Percentiles rank a stretch among this genome's conserved stretches.
Evolutionary conservation across 495 filamentous ascomycete species (phyloP).

Genomic region (Aspergillus egyptiacus): DNA sequence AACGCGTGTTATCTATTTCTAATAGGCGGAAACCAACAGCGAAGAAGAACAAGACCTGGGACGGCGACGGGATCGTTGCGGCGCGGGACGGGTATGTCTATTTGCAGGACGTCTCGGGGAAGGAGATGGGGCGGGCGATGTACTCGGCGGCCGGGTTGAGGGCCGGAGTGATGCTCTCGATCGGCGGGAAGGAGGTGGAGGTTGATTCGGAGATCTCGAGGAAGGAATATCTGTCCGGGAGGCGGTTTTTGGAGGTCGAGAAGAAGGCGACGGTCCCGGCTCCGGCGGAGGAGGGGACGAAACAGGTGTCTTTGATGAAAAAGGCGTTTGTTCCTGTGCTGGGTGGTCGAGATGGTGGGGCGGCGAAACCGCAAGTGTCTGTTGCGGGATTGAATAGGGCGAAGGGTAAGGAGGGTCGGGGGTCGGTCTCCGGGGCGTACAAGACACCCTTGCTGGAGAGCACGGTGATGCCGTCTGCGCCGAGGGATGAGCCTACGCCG

Average conservation of each 20-base stretch:
- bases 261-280: constrained; percentile 17
- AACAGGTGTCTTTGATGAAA: constrained; percentile 10
- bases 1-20: too few species aligned
- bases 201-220: constrained; percentile 60
- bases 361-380: not conserved
- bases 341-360: constrained; percentile 4
- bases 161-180: constrained; percentile 55
- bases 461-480: constrained; percentile 44
- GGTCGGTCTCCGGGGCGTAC: constrained; percentile 38
- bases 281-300: constrained; percentile 14
- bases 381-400: not conserved
- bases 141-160: constrained; percentile 47
- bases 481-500: constrained; percentile 43
- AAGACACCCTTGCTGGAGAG: constrained; percentile 57
- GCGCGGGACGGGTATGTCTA: constrained; percentile 52
- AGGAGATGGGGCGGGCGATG: constrained; percentile 58
- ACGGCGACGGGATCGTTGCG: constrained; percentile 70
- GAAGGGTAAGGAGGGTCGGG: constrained; percentile 9
- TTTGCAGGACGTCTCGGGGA: constrained; percentile 60
- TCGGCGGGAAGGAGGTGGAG: constrained; percentile 71
- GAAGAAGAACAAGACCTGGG: constrained; percentile 85
- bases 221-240: constrained; percentile 57
- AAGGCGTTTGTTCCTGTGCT: constrained; percentile 22
- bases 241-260: constrained; percentile 38
- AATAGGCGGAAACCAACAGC: constrained; percentile 66